Conservation (phyloP, 2,329 filamentous ascomycete genomes). For the Trematosphaeria pertusa region DNA sequence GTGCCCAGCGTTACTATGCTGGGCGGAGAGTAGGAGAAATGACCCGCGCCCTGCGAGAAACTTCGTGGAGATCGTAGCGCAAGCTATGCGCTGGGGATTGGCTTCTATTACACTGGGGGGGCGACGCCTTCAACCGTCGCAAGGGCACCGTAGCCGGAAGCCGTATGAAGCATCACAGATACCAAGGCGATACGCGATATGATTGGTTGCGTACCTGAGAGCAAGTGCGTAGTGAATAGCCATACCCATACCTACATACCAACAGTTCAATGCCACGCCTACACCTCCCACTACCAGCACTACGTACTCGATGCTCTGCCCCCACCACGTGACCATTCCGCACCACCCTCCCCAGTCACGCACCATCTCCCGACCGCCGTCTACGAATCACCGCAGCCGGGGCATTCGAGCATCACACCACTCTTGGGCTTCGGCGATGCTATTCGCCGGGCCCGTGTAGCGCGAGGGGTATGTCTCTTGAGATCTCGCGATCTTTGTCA, state of each 20-base stretch:
- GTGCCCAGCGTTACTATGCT: too few relatives aligned
- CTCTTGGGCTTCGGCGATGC: not conserved
- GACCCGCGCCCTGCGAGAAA: too few relatives aligned
- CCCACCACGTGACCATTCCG: too few relatives aligned
- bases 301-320: not conserved
- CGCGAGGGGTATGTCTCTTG: not conserved
- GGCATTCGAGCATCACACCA: not conserved
- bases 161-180: too few relatives aligned
- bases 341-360: too few relatives aligned
- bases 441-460: not conserved
- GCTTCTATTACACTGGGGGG: too few relatives aligned
- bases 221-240: not conserved
- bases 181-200: slow-evolving; percentile 1
- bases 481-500: slow-evolving; percentile 2
- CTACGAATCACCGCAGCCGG: not conserved
- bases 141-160: too few relatives aligned
- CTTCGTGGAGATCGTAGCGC: too few relatives aligned
- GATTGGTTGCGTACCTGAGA: slow-evolving; percentile 4
- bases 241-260: not conserved
- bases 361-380: not conserved
- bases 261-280: not conserved
- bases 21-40: too few relatives aligned
- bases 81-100: too few relatives aligned
- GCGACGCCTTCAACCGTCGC: too few relatives aligned
- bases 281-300: not conserved